Base-by-base conservation (phyloP, 257 asterid genomes). In the Scutellaria barbata region DNA sequence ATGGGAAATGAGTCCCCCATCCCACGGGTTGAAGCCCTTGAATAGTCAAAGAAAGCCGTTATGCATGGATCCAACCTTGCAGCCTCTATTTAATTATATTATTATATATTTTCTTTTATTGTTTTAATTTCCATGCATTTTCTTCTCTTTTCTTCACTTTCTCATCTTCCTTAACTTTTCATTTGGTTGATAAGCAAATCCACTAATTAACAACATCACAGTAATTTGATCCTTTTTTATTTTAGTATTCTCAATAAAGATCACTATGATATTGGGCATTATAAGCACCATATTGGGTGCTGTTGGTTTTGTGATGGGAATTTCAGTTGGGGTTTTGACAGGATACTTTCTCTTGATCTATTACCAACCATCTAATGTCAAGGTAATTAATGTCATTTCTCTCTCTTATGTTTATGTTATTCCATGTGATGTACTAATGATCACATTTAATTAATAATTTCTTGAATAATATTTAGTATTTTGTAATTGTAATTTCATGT, bases 281-380 rank as follows among this genome's bases (percentile, higher is more conserved):
- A 72, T 91, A 18, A 86, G 97, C 85, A 74, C 95, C 63, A 76
- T 91, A 68, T 1, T 87, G 88, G 96, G 97, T 17, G n/a, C 80
- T 68, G 76, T 86, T 58, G 96, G 97, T 48, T 91, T 91, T 53
- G 97, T 96, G 52, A 47, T 91, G n/a, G 97, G 97, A 52, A 72
- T 82, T 58, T 56, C 83, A 37, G 56, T 76, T 71, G 97, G 97
- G 46, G 76, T 91, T 53, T 78, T 86, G 63, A 76, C 82, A 16
- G 97, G 96, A 8, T 91, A 91, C 74, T 91, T 81, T 72, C 63
- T 89, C 68, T 89, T 91, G 79, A 89, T 91, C 81, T 91, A 72
- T 82, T 41, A 52, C 59, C 84, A 80, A 50, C 85, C 97, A 43
- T 79, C 81, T 78, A 85, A 86, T 74, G 95, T 89, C 14, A 68